These are phyloP conservation scores for Sugiyamaella paludigena DNA, from an alignment of 1,139 yeast species.

Conservation along the genomic window DNA sequence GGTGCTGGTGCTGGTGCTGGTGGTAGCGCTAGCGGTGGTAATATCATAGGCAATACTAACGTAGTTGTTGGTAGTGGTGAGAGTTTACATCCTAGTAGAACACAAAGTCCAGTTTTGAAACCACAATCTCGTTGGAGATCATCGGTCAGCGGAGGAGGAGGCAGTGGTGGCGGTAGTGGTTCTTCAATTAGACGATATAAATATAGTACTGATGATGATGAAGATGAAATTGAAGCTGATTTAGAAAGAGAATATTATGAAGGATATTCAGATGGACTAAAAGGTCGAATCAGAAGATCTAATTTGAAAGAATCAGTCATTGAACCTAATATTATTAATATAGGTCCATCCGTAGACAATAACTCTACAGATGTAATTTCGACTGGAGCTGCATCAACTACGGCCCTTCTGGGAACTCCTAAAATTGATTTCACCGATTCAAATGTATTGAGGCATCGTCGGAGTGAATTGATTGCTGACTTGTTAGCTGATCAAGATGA, in stretches of 20 bases:
- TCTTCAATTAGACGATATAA: slow-evolving; percentile 19
- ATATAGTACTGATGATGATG: slow-evolving; percentile 67
- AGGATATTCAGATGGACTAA: slow-evolving; percentile 69
- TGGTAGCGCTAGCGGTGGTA: too few relatives aligned
- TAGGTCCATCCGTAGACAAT: slow-evolving; percentile 1
- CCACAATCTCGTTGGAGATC: slow-evolving; percentile 25
- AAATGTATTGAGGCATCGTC: slow-evolving; percentile 18
- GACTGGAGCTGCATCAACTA: slow-evolving; percentile 6
- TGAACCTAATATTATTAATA: neutral
- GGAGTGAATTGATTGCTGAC: slow-evolving; percentile 22
- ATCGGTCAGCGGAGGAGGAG: slow-evolving; percentile 11
- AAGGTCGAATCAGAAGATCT: slow-evolving; percentile 34
- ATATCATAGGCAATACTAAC: too few relatives aligned
- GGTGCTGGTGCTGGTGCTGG: slow-evolving; percentile 1
- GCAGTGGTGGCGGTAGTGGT: neutral
- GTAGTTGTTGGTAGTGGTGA: too few relatives aligned
- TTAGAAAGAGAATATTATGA: slow-evolving; percentile 63
- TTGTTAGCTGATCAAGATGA: slow-evolving; percentile 18
- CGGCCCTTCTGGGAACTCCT: slow-evolving; percentile 7
- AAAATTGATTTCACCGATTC: slow-evolving; percentile 2
- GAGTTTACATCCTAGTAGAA: neutral
- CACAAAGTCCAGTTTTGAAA: slow-evolving; percentile 13
- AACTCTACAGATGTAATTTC: neutral
- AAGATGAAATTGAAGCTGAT: slow-evolving; percentile 57
- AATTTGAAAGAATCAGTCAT: slow-evolving; percentile 16